Percentiles rank a stretch among this genome's conserved stretches.
Evolutionary conservation across 129 eudicot species (phyloP).

Genomic region (Pseudognaphalium luteoalbum): DNA sequence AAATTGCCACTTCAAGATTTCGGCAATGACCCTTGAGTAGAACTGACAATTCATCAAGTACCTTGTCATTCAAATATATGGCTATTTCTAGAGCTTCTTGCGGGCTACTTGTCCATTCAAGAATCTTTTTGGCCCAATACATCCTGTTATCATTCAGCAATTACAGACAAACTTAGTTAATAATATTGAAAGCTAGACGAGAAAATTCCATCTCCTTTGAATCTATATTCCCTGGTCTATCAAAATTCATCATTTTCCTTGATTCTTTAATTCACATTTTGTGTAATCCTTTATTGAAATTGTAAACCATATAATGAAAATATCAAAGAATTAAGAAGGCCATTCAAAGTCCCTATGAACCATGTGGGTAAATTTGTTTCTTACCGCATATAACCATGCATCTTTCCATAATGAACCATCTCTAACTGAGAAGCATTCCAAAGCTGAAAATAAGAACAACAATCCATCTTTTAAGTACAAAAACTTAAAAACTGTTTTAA

Average conservation of each 20-base stretch:
- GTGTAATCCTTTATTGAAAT: not conserved
- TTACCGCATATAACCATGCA: conserved; percentile 99
- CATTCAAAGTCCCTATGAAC: not conserved
- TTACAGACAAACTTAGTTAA: not conserved
- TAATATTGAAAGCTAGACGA: not conserved
- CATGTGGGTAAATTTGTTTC: not conserved
- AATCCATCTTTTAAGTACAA: not conserved
- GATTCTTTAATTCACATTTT: not conserved
- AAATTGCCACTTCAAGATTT: conserved; percentile 17
- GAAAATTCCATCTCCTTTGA: not conserved
- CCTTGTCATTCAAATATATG: conserved; percentile 90
- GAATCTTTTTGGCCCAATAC: conserved; percentile 99
- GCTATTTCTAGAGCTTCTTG: conserved; percentile 86
- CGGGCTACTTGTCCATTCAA: conserved; percentile 94
- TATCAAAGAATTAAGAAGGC: not conserved
- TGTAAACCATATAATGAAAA: not conserved
- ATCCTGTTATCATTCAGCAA: conserved; percentile 50
- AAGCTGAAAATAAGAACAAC: conserved; percentile 54
- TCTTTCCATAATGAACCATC: conserved; percentile 93
- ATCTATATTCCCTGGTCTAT: not conserved
- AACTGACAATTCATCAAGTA: conserved; percentile 18
- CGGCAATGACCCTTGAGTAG: not conserved
- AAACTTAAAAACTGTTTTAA: not conserved
- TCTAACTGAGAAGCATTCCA: conserved; percentile 99
- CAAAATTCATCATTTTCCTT: conserved; percentile 8